These are phyloP conservation scores for Ophiosphaerella narmari DNA, from an alignment of 2,329 filamentous ascomycete genomes.

Conservation along the genomic window DNA sequence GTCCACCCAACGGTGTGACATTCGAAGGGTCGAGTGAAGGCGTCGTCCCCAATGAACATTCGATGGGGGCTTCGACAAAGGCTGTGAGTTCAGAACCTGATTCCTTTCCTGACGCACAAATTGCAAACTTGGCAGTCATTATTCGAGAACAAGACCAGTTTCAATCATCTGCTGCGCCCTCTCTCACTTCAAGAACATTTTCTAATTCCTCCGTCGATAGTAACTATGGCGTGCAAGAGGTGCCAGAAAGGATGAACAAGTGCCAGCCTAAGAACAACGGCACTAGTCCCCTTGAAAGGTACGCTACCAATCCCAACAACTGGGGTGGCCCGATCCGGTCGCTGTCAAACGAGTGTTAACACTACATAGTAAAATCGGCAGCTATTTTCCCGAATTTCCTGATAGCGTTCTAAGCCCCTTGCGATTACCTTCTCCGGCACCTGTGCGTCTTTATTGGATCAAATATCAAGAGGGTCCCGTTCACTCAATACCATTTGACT, in stretches of 20 bases:
- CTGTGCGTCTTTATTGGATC: constrained; percentile 53
- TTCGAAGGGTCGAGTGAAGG: constrained; percentile 27
- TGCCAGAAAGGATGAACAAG: constrained; percentile 49
- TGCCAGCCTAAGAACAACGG: constrained; percentile 45
- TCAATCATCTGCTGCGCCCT: constrained; percentile 39
- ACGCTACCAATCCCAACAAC: constrained; percentile 17
- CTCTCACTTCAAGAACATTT: constrained; percentile 51
- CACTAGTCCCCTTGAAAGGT: constrained; percentile 36
- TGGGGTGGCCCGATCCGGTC: too few relatives aligned
- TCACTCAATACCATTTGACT: constrained; percentile 49
- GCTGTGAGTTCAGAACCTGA: constrained; percentile 46
- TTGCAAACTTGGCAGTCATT: constrained; percentile 58
- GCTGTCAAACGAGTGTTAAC: constrained; percentile 1
- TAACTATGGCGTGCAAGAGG: constrained; percentile 53
- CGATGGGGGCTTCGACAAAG: constrained; percentile 33
- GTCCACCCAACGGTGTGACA: constrained; percentile 23
- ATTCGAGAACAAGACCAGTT: constrained; percentile 50
- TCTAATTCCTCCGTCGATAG: constrained; percentile 62
- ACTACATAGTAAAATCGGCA: constrained; percentile 21
- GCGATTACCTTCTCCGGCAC: constrained; percentile 18
- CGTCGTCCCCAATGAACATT: constrained; percentile 30
- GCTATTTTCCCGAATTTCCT: constrained; percentile 22
- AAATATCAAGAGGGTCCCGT: constrained; percentile 54
- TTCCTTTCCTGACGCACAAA: constrained; percentile 59
- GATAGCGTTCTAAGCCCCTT: constrained; percentile 25